Evolutionary conservation across 2,329 filamentous ascomycete genomes (phyloP).

Genomic region (Calonectria montana): DNA sequence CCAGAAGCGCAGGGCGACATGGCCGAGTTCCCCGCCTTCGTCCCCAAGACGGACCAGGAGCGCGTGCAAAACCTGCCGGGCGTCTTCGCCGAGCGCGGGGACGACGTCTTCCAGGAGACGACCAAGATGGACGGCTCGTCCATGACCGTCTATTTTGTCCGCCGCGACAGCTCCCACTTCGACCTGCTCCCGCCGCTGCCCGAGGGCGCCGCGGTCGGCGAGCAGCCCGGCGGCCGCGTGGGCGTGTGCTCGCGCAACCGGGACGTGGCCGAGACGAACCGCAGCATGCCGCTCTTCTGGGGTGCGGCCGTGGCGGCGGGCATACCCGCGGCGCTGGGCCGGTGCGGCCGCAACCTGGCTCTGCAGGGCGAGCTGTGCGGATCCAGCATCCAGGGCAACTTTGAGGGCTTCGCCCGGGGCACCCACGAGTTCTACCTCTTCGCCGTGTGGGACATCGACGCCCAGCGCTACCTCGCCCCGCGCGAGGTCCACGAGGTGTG

Average conservation of each 20-base stretch:
- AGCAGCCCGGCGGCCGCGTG: slow-evolving; percentile 13
- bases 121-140: slow-evolving; percentile 54
- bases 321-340: slow-evolving; percentile 24
- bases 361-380: slow-evolving; percentile 42
- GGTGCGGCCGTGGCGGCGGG: slow-evolving; percentile 13
- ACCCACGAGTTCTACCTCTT: slow-evolving; percentile 49
- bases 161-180: slow-evolving; percentile 32
- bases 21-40: slow-evolving; percentile 33
- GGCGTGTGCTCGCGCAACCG: slow-evolving; percentile 40
- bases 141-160: slow-evolving; percentile 53
- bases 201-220: not conserved
- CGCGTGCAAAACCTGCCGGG: slow-evolving; percentile 38
- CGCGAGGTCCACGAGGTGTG: slow-evolving; percentile 41
- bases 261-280: slow-evolving; percentile 27
- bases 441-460: slow-evolving; percentile 46
- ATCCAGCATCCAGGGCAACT: slow-evolving; percentile 37
- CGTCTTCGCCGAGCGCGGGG: slow-evolving; percentile 27
- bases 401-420: slow-evolving; percentile 33
- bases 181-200: slow-evolving; percentile 27
- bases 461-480: slow-evolving; percentile 42
- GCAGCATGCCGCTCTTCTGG: slow-evolving; percentile 33
- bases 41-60: slow-evolving; percentile 39
- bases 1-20: not conserved
- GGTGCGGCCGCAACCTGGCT: slow-evolving; percentile 31
- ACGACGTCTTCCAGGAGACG: slow-evolving; percentile 49